Evolutionary conservation across 768 basidiomycete genomes (phyloP).

Genomic region (Stropharia rugosoannulata): DNA sequence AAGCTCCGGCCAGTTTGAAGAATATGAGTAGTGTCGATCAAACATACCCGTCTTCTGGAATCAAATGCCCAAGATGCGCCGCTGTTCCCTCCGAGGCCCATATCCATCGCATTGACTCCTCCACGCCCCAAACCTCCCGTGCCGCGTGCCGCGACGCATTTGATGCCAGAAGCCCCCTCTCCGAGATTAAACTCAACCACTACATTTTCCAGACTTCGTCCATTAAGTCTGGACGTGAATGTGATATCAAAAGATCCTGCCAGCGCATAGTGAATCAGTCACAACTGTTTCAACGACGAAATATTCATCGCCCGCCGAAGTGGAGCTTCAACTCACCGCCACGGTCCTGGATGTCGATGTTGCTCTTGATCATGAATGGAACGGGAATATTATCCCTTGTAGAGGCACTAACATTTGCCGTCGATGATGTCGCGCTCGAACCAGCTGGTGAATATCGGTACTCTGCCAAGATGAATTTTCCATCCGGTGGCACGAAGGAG

Average conservation of each 20-base stretch:
- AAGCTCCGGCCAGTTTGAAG: not conserved
- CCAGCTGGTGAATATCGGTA: slow-evolving; percentile 65
- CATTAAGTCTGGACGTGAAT: slow-evolving; percentile 61
- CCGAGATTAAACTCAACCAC: slow-evolving; percentile 76
- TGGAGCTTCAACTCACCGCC: slow-evolving; percentile 29
- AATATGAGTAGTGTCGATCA: not conserved
- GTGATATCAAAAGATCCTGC: slow-evolving; percentile 51
- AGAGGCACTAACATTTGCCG: slow-evolving; percentile 3
- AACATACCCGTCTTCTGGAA: slow-evolving; percentile 54
- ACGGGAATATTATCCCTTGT: slow-evolving; percentile 48
- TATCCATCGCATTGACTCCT: slow-evolving; percentile 28
- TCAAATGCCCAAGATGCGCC: slow-evolving; percentile 83
- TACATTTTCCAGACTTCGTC: slow-evolving; percentile 68
- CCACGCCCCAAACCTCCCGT: slow-evolving; percentile 43
- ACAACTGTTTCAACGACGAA: slow-evolving; percentile 19
- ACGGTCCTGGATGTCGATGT: slow-evolving; percentile 42
- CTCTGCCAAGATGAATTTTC: slow-evolving; percentile 79
- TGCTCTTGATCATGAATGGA: slow-evolving; percentile 49
- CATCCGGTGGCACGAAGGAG: slow-evolving; percentile 94
- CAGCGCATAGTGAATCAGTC: slow-evolving; percentile 22
- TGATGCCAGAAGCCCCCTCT: slow-evolving; percentile 67
- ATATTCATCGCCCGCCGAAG: not conserved
- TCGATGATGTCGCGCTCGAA: slow-evolving; percentile 23
- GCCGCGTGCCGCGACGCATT: slow-evolving; percentile 64
- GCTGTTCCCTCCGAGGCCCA: slow-evolving; percentile 27